Evolutionary conservation across 192 early-diverging fungal species (phyloP), one percentile per base, ranked within the genome.

Genomic region (Mortierella alpina): DNA sequence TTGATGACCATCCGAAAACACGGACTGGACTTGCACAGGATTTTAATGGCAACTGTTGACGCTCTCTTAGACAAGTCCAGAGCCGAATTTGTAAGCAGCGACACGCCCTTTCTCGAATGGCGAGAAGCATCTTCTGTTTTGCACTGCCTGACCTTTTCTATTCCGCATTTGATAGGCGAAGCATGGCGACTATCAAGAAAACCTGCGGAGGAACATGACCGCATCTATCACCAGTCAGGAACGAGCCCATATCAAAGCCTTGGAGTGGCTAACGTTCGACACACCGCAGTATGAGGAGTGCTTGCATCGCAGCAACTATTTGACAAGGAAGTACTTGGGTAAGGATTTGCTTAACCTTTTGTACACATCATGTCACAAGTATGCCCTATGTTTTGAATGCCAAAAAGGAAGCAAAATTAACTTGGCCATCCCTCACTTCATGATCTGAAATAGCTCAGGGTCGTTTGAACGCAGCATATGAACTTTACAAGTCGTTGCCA

Each of bases 191-290:
- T 58, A 63, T 39, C 17, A 13, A 52, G 40, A 41, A 11, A 63
- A 66, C 2, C 44, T 80, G 18, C 44, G 64, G 22, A 20, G 53
- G 60, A 72, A 54, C 51, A 63, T 80, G 15, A 51, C n/a, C 8
- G 31, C 52, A 8, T 18, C 58, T n/a, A 53, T 31, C 4, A 50
- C 65, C 8, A 54, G 18, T 7, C 45, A 63, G 22, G 77, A 68
- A 54, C 48, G 41, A 5, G 47, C 45, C 14, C n/a, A 58, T 20
- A 67, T 68, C 46, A 60, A 54, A 14, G 57, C 70, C 3, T 13
- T 80, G 48, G 77, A 80, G 41, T 80, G 77, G 77, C 55, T 80
- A 17, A 46, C 77, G 2, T 80, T 80, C 22, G 64, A 72, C 8
- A 3, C 44, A 4, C 31, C 46, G 23, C 66, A 68, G 4, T 76